phyloP scores from a whole-genome alignment of 2,329 filamentous ascomycete species.

The Phialocephala sp. region DNA sequence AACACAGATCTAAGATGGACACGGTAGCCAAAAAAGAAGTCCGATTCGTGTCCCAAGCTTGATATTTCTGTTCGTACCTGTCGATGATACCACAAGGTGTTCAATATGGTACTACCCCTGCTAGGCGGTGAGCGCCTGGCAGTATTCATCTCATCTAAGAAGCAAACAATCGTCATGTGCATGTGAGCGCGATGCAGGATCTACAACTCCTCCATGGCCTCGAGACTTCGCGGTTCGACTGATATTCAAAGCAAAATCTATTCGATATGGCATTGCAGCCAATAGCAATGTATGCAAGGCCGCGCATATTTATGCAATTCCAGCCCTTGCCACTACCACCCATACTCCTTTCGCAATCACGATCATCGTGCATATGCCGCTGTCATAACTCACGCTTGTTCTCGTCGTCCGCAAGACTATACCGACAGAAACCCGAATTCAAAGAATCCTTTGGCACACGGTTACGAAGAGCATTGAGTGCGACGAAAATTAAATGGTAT shows the following conservation, averaged over 20 bases:
- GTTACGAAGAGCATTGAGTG: conserved; percentile 61
- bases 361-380: conserved; percentile 29
- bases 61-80: conserved; percentile 3
- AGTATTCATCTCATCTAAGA: not conserved
- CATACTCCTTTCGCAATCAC: conserved; percentile 21
- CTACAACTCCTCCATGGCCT: conserved; percentile 7
- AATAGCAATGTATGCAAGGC: conserved; percentile 25
- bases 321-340: conserved; percentile 21
- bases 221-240: not conserved
- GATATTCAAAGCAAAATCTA: not conserved
- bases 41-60: not conserved
- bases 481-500: conserved; percentile 74
- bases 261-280: conserved; percentile 26
- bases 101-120: conserved; percentile 9
- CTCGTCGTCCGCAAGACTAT: conserved; percentile 37
- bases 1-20: not conserved
- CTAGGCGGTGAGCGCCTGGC: conserved; percentile 7
- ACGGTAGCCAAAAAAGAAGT: not conserved
- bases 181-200: not conserved
- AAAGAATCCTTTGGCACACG: conserved; percentile 45
- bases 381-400: conserved; percentile 35
- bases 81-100: conserved; percentile 10
- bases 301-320: conserved; percentile 19
- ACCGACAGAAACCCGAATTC: conserved; percentile 36
- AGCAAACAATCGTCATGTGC: conserved; percentile 14